These are phyloP conservation scores for Lactifluus piperatus DNA, from an alignment of 768 basidiomycete genomes.

Conservation along the genomic window DNA sequence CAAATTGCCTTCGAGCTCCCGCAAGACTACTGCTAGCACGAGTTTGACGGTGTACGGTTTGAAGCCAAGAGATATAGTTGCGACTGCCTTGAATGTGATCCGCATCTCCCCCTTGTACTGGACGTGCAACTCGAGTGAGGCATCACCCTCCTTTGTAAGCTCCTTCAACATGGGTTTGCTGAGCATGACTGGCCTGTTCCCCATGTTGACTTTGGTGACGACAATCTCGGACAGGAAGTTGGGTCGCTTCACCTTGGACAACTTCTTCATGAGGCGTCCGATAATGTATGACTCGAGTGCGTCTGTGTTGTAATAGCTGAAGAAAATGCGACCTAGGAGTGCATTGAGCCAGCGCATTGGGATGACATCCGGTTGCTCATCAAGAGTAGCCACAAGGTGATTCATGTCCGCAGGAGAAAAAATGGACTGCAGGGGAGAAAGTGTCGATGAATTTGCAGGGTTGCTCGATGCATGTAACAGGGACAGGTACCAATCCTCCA, in stretches of 20 bases:
- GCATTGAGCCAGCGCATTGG: slow-evolving; percentile 98
- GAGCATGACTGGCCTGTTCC: slow-evolving; percentile 73
- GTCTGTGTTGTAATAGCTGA: slow-evolving; percentile 82
- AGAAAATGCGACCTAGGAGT: slow-evolving; percentile 84
- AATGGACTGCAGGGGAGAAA: slow-evolving; percentile 50
- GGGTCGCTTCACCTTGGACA: slow-evolving; percentile 86
- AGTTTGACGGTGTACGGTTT: slow-evolving; percentile 87
- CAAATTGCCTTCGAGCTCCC: slow-evolving; percentile 86
- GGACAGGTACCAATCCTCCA: slow-evolving; percentile 96
- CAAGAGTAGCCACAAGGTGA: slow-evolving; percentile 72
- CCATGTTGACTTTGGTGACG: slow-evolving; percentile 85
- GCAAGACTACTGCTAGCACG: slow-evolving; percentile 79
- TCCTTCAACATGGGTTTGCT: slow-evolving; percentile 99
- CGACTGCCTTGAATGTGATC: slow-evolving; percentile 84
- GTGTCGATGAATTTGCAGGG: slow-evolving; percentile 51
- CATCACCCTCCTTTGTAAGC: slow-evolving; percentile 89
- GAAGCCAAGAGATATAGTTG: slow-evolving; percentile 81
- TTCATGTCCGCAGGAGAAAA: slow-evolving; percentile 78
- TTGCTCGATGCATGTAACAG: slow-evolving; percentile 66
- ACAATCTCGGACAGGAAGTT: slow-evolving; percentile 76
- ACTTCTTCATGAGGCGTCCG: slow-evolving; percentile 83
- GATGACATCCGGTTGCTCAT: slow-evolving; percentile 91
- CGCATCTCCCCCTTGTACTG: slow-evolving; percentile 82
- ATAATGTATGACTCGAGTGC: slow-evolving; percentile 80
- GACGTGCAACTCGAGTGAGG: slow-evolving; percentile 78